phyloP scores from a whole-genome alignment of 1,284 basidiomycete genomes.

The Hemileia vastatrix region DNA sequence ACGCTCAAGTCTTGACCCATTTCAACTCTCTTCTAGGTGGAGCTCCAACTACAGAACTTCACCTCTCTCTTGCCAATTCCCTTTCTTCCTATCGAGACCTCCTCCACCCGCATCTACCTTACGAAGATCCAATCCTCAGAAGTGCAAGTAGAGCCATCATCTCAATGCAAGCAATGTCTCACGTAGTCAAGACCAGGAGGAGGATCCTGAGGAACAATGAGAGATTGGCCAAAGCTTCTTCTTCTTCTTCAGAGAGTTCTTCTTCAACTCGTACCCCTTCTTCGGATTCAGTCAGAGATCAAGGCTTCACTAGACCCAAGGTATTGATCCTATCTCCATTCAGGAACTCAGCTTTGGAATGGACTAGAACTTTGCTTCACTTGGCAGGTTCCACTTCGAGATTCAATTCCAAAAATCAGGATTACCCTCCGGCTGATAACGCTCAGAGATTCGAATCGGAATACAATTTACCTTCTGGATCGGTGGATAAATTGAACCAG shows the following conservation, averaged over 20 bases:
- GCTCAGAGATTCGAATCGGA: constrained; percentile 68
- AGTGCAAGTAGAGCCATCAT: too few relatives aligned
- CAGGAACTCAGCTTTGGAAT: constrained; percentile 74
- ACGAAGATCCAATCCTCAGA: too few relatives aligned
- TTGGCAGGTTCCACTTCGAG: constrained; percentile 62
- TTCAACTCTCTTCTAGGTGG: too few relatives aligned
- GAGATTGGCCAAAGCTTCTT: constrained; percentile 59
- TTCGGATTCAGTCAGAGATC: constrained; percentile 66
- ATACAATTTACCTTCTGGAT: constrained; percentile 68
- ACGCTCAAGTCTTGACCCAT: too few relatives aligned
- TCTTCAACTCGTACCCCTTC: constrained; percentile 42
- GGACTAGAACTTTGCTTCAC: constrained; percentile 61
- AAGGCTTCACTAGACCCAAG: constrained; percentile 94
- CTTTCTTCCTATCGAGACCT: too few relatives aligned
- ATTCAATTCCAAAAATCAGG: too few relatives aligned
- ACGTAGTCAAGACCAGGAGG: constrained; percentile 86
- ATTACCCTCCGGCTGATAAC: constrained; percentile 73
- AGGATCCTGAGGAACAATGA: constrained; percentile 91
- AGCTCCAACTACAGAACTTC: too few relatives aligned
- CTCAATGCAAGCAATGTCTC: too few relatives aligned
- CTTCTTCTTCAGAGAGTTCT: constrained; percentile 48
- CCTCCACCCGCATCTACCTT: too few relatives aligned
- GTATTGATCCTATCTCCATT: constrained; percentile 84
- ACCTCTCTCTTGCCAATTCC: too few relatives aligned
- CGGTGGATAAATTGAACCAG: constrained; percentile 65